Conservation (phyloP, 2,329 filamentous ascomycete genomes). For the Phialophora expanda region DNA sequence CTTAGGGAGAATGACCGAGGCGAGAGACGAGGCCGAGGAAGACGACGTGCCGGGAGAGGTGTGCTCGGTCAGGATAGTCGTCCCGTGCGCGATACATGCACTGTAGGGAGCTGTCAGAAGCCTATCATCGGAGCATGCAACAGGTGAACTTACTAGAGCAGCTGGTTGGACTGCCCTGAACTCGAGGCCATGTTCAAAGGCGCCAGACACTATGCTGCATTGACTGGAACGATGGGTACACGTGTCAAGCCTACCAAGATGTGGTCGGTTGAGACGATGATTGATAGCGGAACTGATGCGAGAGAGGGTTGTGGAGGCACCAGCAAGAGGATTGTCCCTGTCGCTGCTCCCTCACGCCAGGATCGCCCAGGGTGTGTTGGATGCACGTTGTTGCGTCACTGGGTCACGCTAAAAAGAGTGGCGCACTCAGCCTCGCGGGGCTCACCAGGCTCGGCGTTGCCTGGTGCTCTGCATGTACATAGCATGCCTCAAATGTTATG, state of each 20-base stretch:
- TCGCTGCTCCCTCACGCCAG: not conserved
- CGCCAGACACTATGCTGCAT: not conserved
- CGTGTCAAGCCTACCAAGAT: not conserved
- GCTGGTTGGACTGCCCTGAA: slow-evolving; percentile 67
- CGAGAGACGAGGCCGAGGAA: slow-evolving; percentile 84
- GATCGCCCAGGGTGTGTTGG: not conserved
- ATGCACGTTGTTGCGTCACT: slow-evolving; percentile 13
- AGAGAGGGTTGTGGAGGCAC: slow-evolving; percentile 1
- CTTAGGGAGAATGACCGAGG: slow-evolving; percentile 92
- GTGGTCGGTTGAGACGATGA: not conserved
- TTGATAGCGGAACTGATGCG: not conserved
- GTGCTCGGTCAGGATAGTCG: slow-evolving; percentile 91
- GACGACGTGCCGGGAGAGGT: slow-evolving; percentile 82
- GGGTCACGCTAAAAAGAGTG: not conserved
- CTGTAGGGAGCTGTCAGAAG: slow-evolving; percentile 52
- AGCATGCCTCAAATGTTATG: not conserved
- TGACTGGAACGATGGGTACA: not conserved
- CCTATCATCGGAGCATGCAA: not conserved
- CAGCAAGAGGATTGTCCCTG: not conserved
- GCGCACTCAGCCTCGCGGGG: slow-evolving; percentile 8
- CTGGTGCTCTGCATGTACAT: no score
- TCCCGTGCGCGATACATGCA: slow-evolving; percentile 91
- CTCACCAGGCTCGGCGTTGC: not conserved
- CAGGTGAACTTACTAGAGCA: slow-evolving; percentile 69
- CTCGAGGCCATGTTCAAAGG: slow-evolving; percentile 69